Evolutionary conservation across 805 yeast species (phyloP), one percentile per base, ranked within the genome.

Genomic region (Candida sithepensis): DNA sequence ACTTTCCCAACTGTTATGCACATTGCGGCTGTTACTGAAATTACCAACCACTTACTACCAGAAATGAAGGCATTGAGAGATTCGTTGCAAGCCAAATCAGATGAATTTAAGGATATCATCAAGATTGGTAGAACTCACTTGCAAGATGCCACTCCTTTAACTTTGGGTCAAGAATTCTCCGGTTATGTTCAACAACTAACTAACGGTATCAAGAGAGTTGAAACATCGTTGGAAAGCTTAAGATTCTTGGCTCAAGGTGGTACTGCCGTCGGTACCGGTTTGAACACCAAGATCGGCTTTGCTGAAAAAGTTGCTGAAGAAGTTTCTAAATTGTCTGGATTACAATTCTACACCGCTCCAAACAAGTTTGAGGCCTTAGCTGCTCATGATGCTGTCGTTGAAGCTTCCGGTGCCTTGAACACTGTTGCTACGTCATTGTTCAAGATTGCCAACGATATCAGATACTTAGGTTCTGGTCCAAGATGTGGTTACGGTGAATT

Each of bases 1-100:
- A 94, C 98, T 46, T 94, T 94, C 87, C 99, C 99, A 58, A 91
- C 99, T 33, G 99, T 92, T 47, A 94, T 94, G 99, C 99, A 94
- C 75, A 92, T 94, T 71, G 97, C 99, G 48, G 97, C 98, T 18
- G 97, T 91, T 54, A 79, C 86, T 39, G 96, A 92, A 74, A 87
- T 92, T 72, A 73, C 84, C 46, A 63, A 78, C 65, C 74, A 76
- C 38, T 78, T 94, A 68, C 58, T 92, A 45, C 99, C 99, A 16
- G 88, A 89, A 64, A 77, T 94, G 65, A 75, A 79, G 49, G 75
- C 72, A 39, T 82, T 94, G 63, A 87, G 87, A 69, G 86, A 84
- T 63, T 76, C 96, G n/a, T 73, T 94, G 55, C 77, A 79, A 43
- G 75, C 67, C 51, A 94, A 94, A 75, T 65, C 90, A 33, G 82